Base-by-base conservation (phyloP, 192 early-diverging fungal genomes). In the Rhizophagus clarus region DNA sequence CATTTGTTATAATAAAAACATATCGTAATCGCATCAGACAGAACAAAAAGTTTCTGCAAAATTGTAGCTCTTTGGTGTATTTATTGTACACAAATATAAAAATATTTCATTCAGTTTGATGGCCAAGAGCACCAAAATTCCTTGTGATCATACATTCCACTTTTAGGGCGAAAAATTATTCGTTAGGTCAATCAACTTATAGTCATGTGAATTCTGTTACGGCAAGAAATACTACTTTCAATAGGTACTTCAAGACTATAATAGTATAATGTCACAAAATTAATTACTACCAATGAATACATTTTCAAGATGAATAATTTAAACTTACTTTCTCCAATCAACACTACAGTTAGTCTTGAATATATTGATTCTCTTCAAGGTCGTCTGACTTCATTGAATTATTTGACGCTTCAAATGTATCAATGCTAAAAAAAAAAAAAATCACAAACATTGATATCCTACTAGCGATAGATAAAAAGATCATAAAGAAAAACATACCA, bases 301-400 rank as follows among this genome's bases (percentile, higher is more conserved):
- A 24, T 77, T 77, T 28, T 32, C 40, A 28, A 20, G n/a, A n/a
- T 42, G 56, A 2, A 77, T 77, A 77, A 77, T 77, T 49, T 24
- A 32, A 42, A 77, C 76, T 47, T 77, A 67, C 76, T 67, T 77
- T 77, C 76, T 61, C 76, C 76, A 75, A n/a, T 75, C 74, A 20
- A 75, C 4, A 12, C 22, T 62, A 77, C 20, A 26, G 29, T 67
- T 6, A 67, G 24, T 28, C 24, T 77, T 61, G 20, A 77, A n/a
- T 28, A n/a, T n/a, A 77, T 40, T 77, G 76, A 67, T 77, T 77
- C 28, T 77, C 76, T 66, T 31, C 45, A 14, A 77, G 64, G 8
- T 77, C 76, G 0, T 63, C 63, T 67, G 76, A 77, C 37, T 63
- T 77, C 20, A 77, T 22, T 40, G 67, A 28, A 56, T 77, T 77